Evolutionary conservation across 805 yeast species (phyloP).

Genomic region (Pichia cephalocereana): DNA sequence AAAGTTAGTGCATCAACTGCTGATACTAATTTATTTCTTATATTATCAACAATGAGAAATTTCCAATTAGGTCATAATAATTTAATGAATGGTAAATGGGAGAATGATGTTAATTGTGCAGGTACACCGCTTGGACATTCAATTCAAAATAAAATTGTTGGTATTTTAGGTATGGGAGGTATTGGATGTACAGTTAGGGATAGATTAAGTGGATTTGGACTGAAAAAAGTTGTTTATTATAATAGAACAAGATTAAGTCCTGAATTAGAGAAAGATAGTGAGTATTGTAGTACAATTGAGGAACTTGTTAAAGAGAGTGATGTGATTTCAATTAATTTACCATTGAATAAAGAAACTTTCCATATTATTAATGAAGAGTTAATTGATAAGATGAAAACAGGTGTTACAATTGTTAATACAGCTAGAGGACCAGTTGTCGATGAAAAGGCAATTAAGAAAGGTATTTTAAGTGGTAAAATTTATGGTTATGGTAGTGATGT

Average conservation of each 20-base stretch:
- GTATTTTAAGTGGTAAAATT: constrained; percentile 55
- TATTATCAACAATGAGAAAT: constrained; percentile 44
- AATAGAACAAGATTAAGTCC: constrained; percentile 52
- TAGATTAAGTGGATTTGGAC: constrained; percentile 69
- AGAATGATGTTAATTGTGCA: constrained; percentile 28
- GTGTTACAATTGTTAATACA: constrained; percentile 73
- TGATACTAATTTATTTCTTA: constrained; percentile 43
- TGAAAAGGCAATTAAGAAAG: constrained; percentile 47
- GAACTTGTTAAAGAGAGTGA: constrained; percentile 58
- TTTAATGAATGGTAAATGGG: constrained; percentile 57
- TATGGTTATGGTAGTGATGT: constrained; percentile 68
- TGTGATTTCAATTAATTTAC: constrained; percentile 66
- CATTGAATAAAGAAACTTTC: constrained; percentile 61
- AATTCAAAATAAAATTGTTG: constrained; percentile 67
- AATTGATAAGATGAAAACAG: constrained; percentile 65
- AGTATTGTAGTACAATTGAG: constrained; percentile 58
- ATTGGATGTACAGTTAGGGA: constrained; percentile 76
- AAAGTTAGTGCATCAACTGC: constrained; percentile 51
- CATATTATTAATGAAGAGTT: constrained; percentile 58
- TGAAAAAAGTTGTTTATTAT: constrained; percentile 58
- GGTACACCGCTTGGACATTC: constrained; percentile 62
- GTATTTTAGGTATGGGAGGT: constrained; percentile 84
- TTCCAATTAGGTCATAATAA: constrained; percentile 51
- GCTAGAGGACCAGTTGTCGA: constrained; percentile 84
- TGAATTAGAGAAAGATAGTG: constrained; percentile 59